These are phyloP conservation scores for Arthrinium puccinioides DNA, from an alignment of 2,329 filamentous ascomycete species.

Conservation along the genomic window DNA sequence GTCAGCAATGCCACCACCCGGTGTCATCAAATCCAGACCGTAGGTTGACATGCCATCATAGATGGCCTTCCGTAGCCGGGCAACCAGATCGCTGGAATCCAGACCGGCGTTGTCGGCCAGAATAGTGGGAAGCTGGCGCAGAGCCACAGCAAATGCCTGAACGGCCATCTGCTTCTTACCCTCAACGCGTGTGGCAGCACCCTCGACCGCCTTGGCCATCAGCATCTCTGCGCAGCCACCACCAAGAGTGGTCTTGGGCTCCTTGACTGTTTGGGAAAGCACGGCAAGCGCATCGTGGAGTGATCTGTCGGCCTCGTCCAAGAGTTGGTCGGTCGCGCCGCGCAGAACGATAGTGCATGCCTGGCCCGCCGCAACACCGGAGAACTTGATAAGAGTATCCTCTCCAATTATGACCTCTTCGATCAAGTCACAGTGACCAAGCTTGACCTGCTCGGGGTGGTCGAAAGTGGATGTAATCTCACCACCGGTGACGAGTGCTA, in stretches of 20 bases:
- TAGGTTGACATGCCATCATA: conserved; percentile 93
- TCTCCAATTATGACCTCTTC: conserved; percentile 98
- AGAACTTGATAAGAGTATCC: conserved; percentile 96
- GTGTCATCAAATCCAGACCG: conserved; percentile 80
- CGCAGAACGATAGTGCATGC: conserved; percentile 96
- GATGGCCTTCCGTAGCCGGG: conserved; percentile 83
- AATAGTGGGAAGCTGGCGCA: conserved; percentile 92
- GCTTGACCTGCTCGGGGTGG: conserved; percentile 93
- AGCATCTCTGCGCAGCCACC: conserved; percentile 97
- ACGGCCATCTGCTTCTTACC: conserved; percentile 97
- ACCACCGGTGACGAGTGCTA: conserved; percentile 91
- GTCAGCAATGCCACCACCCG: conserved; percentile 86
- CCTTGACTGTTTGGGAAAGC: conserved; percentile 90
- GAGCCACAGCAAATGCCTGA: conserved; percentile 77
- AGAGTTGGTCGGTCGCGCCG: conserved; percentile 90
- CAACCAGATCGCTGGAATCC: conserved; percentile 89
- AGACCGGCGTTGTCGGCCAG: conserved; percentile 95
- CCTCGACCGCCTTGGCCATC: conserved; percentile 97
- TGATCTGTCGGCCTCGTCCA: conserved; percentile 94
- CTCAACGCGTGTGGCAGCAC: conserved; percentile 84
- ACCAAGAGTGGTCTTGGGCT: conserved; percentile 88
- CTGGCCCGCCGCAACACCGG: conserved; percentile 84
- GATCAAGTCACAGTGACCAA: conserved; percentile 90
- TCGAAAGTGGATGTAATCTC: conserved; percentile 98
- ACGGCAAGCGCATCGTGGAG: conserved; percentile 95